Evolutionary conservation across 495 filamentous ascomycete species (phyloP).

Genomic region (Xylaria venustula): DNA sequence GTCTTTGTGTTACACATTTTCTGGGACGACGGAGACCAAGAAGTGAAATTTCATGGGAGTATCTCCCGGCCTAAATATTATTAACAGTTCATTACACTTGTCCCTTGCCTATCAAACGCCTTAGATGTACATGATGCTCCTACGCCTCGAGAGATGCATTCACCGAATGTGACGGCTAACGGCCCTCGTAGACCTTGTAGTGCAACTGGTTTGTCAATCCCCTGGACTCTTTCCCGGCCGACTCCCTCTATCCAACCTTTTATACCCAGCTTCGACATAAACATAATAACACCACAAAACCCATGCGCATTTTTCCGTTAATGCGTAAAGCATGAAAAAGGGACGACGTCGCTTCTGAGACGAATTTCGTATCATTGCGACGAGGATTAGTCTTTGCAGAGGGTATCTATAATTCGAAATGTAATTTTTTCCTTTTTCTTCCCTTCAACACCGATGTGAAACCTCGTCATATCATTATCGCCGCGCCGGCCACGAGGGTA

Average conservation of each 20-base stretch:
- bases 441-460: not conserved
- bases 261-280: not conserved
- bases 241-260: not conserved
- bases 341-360: not conserved
- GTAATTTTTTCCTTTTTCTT: not conserved
- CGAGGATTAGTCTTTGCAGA: not conserved
- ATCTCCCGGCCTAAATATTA: no score
- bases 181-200: not conserved
- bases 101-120: no score
- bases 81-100: no score
- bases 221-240: not conserved
- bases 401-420: not conserved
- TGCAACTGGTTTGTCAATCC: not conserved
- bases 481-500: not conserved
- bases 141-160: no score
- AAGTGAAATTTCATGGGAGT: no score
- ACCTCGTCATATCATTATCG: not conserved
- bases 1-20: no score
- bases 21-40: no score
- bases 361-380: no score
- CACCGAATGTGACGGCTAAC: not conserved
- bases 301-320: not conserved
- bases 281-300: not conserved
- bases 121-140: no score
- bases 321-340: not conserved